phyloP scores from a whole-genome alignment of 164 flowering plant species.

The Hamamelis virginiana region DNA sequence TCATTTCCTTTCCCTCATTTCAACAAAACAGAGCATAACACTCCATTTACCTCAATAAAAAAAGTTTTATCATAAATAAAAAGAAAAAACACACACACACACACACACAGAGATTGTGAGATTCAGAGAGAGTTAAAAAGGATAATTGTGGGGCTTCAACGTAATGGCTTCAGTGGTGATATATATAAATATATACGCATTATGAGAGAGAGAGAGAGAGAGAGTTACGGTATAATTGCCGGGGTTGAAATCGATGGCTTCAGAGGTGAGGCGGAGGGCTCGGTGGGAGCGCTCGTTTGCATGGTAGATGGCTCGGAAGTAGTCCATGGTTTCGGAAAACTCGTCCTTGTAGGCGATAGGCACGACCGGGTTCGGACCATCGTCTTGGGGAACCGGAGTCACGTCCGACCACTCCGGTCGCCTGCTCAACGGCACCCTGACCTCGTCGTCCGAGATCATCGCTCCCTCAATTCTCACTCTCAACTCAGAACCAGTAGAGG shows the following conservation, averaged over 20 bases:
- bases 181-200: too few relatives aligned
- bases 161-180: too few relatives aligned
- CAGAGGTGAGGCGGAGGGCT: constrained; percentile 64
- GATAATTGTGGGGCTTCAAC: too few relatives aligned
- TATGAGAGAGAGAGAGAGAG: neutral
- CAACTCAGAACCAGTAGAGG: too few relatives aligned
- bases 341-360: constrained; percentile 79
- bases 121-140: too few relatives aligned
- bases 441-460: constrained; percentile 40
- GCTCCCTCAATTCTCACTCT: neutral
- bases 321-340: constrained; percentile 83
- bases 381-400: constrained; percentile 77
- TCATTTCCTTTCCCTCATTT: too few relatives aligned
- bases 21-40: too few relatives aligned
- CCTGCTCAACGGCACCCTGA: constrained; percentile 44
- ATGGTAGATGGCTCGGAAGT: constrained; percentile 78
- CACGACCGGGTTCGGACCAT: constrained; percentile 88
- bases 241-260: constrained; percentile 61
- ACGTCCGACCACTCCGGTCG: constrained; percentile 80
- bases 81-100: too few relatives aligned
- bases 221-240: constrained; percentile 80
- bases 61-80: too few relatives aligned
- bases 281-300: constrained; percentile 74
- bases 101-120: too few relatives aligned
- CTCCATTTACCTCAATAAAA: too few relatives aligned